Conservation (phyloP, 805 yeast genomes). For the Starmerella khaoyaiensis region DNA sequence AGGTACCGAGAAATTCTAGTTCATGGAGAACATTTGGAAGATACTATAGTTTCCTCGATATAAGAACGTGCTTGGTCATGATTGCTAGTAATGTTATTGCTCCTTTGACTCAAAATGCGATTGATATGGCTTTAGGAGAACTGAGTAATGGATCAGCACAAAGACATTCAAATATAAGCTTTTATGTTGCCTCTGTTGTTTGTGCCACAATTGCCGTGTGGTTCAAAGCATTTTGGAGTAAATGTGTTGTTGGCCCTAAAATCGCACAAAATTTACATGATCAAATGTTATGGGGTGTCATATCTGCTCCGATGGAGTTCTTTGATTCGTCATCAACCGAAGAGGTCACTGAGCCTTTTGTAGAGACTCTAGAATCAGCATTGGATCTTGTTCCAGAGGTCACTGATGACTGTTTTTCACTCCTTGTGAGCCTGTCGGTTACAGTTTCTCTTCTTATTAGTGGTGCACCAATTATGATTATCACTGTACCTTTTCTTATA, state of each 20-base stretch:
- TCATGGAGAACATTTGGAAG: too few relatives aligned
- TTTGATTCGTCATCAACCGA: constrained; percentile 75
- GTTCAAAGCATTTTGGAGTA: too few relatives aligned
- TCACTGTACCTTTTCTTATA: constrained; percentile 47
- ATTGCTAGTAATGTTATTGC: constrained; percentile 16
- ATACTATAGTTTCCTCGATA: too few relatives aligned
- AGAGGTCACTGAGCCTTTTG: constrained; percentile 61
- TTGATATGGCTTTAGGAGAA: constrained; percentile 14
- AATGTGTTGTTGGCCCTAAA: constrained; percentile 14
- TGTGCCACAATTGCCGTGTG: too few relatives aligned
- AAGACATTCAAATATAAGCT: too few relatives aligned
- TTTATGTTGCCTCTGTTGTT: constrained; percentile 7
- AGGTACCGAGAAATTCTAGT: neutral
- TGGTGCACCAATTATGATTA: constrained; percentile 59
- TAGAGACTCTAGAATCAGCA: constrained; percentile 64
- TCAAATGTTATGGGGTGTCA: constrained; percentile 39
- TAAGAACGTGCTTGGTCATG: too few relatives aligned
- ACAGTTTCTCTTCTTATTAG: constrained; percentile 44
- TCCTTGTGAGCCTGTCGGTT: too few relatives aligned
- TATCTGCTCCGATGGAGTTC: constrained; percentile 63
- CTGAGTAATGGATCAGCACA: too few relatives aligned
- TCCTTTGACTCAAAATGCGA: neutral
- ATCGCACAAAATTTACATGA: constrained; percentile 35
- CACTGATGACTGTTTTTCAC: too few relatives aligned
- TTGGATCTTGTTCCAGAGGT: constrained; percentile 55